phyloP scores from a whole-genome alignment of 2,329 filamentous ascomycete genomes.

The Fusarium sp. region DNA sequence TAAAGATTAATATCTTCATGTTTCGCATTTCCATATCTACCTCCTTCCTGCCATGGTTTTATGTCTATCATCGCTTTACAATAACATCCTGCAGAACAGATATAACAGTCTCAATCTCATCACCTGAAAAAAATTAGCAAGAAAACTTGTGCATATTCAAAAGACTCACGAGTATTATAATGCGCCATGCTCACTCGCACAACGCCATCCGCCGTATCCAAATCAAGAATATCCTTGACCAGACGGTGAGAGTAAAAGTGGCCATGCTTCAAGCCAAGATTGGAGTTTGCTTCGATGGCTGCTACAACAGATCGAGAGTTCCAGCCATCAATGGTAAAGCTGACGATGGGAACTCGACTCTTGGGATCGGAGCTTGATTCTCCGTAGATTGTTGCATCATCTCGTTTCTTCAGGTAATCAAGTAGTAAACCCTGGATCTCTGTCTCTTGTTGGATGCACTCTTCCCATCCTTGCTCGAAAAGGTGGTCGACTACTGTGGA shows the following conservation, averaged over 20 bases:
- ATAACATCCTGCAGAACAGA: conserved; percentile 9
- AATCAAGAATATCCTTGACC: conserved; percentile 68
- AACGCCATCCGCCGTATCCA: conserved; percentile 70
- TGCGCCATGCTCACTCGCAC: conserved; percentile 79
- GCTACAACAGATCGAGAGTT: conserved; percentile 71
- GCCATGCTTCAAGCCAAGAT: conserved; percentile 75
- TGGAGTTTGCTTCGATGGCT: conserved; percentile 68
- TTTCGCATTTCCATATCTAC: rapidly evolving
- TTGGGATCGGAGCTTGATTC: conserved; percentile 61
- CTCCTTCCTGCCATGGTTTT: no score
- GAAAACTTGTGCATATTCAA: rapidly evolving
- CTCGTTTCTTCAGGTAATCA: conserved; percentile 66
- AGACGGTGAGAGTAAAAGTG: conserved; percentile 77
- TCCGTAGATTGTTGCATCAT: conserved; percentile 71
- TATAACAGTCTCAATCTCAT: conserved; percentile 20
- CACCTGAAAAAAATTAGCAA: not conserved
- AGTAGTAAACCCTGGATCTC: conserved; percentile 70
- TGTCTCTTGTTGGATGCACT: conserved; percentile 70
- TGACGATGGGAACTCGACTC: conserved; percentile 74
- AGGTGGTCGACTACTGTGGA: conserved; percentile 74
- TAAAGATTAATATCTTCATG: rapidly evolving
- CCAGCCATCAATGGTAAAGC: conserved; percentile 71
- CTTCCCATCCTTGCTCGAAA: conserved; percentile 61
- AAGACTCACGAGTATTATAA: conserved; percentile 74
- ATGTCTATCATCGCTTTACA: not conserved